Evolutionary conservation across 257 asterid species (phyloP).

Genomic region (Catharanthus roseus): DNA sequence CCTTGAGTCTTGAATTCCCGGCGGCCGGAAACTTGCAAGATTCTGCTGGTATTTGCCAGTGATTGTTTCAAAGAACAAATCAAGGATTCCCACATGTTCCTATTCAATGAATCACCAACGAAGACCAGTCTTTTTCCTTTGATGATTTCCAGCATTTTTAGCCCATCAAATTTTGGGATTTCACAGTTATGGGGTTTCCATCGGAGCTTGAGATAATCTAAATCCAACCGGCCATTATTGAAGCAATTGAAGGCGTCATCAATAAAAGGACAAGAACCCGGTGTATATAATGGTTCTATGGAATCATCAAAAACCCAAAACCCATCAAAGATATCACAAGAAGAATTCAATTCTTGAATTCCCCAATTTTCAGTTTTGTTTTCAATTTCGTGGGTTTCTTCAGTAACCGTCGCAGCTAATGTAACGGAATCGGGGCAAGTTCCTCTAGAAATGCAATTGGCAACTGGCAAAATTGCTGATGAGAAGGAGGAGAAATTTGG

Average conservation of each 20-base stretch:
- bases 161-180: conserved; percentile 58
- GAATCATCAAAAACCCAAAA: conserved; percentile 37
- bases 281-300: conserved; percentile 31
- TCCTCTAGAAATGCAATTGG: conserved; percentile 16
- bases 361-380: conserved; percentile 6
- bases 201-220: conserved; percentile 36
- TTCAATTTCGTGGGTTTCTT: not conserved
- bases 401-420: no score
- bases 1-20: conserved; percentile 43
- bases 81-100: conserved; percentile 71
- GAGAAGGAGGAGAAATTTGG: no score
- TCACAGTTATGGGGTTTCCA: conserved; percentile 54
- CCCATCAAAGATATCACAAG: conserved; percentile 53
- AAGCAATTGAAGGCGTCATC: conserved; percentile 54
- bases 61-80: conserved; percentile 48
- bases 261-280: conserved; percentile 41
- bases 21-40: conserved; percentile 38
- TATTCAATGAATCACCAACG: conserved; percentile 66
- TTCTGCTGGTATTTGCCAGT: conserved; percentile 28
- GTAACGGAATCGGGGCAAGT: no score
- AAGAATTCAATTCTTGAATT: conserved; percentile 4
- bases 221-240: conserved; percentile 58
- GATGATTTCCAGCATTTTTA: conserved; percentile 47
- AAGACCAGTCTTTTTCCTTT: conserved; percentile 50
- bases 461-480: conserved; percentile 15